Evolutionary conservation across 2,329 filamentous ascomycete genomes (phyloP), one percentile per base, ranked within the genome.

Genomic region (Colletotrichum liriopes): DNA sequence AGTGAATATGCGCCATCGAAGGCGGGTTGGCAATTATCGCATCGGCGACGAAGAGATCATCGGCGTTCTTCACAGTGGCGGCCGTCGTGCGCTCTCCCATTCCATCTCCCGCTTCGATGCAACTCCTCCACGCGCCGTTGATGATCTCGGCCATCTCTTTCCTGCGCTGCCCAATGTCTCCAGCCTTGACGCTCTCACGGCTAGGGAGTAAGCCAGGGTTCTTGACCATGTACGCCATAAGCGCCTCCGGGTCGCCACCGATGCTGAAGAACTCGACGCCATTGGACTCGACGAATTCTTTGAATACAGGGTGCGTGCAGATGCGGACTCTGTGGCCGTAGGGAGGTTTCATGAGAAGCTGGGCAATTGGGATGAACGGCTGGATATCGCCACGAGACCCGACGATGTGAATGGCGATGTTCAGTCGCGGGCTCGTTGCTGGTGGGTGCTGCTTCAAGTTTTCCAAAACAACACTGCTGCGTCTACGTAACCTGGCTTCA

Each of bases 311-410:
- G 75, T 91, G 89, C 0, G 89, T 91, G 35, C 88, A 88, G 14
- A 91, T 80, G 3, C 89, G 85, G 2, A 91, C 86, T 12, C 88
- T 84, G 75, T 91, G 88, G 2, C 86, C 85, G 65, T 86, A 81
- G 0, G 79, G 78, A 2, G 76, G 65, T n/a, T 74, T 75, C 61
- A 71, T 64, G 1, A 82, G 82, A 3, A 82, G 79, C 73, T 87
- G 83, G 0, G 91, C 89, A 1, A 91, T 81, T 0, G 89, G 87
- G 62, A 91, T 81, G 65, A 91, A 91, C 0, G 89, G 89, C 70
- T 91, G 89, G 2, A 76, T 65, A 18, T 76, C 75, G 12, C 75
- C 75, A 12, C 79, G 74, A 1, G 79, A 81, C 7, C 79, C 79
- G 43, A 81, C 79, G 26, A 81, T 79, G 56, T 80, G 79, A 37